These are phyloP conservation scores for Lithospermum erythrorhizon DNA, from an alignment of 257 asterid genomes.

Conservation along the genomic window DNA sequence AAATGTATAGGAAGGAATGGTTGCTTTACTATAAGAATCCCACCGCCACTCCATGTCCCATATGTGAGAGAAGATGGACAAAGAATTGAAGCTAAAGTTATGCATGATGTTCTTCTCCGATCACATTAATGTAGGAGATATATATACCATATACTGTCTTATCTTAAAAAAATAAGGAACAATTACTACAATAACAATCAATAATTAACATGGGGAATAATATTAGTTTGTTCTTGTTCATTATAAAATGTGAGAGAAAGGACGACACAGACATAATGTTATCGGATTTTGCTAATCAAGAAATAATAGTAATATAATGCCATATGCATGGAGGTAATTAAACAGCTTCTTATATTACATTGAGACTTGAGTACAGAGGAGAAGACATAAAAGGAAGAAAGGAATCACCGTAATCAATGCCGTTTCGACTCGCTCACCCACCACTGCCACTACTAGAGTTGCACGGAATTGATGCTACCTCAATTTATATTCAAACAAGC, in stretches of 20 bases:
- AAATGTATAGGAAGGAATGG: too few species aligned
- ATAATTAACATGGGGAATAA: constrained; percentile 20
- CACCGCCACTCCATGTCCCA: constrained; percentile 13
- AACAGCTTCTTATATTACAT: constrained; percentile 7
- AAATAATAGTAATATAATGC: constrained; percentile 12
- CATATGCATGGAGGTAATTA: constrained; percentile 22
- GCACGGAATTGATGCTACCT: too few species aligned
- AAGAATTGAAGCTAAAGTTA: too few species aligned
- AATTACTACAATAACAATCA: constrained; percentile 14
- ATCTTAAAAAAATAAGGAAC: constrained; percentile 2
- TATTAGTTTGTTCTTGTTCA: constrained; percentile 32
- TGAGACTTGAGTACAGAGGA: constrained; percentile 13
- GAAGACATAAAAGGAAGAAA: constrained; percentile 42
- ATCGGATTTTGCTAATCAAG: constrained; percentile 3
- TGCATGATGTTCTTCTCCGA: too few species aligned
- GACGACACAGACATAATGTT: constrained; percentile 9
- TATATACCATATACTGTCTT: too few species aligned
- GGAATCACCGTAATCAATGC: constrained; percentile 69
- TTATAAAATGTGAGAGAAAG: constrained; percentile 21
- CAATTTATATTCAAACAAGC: too few species aligned
- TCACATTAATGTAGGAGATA: too few species aligned
- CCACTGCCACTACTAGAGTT: constrained; percentile 15
- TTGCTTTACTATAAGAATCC: too few species aligned
- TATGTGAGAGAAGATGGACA: too few species aligned
- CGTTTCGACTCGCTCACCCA: constrained; percentile 59